Base-by-base conservation (phyloP, 2,329 filamentous ascomycete species). In the Didymosphaeria variabile region DNA sequence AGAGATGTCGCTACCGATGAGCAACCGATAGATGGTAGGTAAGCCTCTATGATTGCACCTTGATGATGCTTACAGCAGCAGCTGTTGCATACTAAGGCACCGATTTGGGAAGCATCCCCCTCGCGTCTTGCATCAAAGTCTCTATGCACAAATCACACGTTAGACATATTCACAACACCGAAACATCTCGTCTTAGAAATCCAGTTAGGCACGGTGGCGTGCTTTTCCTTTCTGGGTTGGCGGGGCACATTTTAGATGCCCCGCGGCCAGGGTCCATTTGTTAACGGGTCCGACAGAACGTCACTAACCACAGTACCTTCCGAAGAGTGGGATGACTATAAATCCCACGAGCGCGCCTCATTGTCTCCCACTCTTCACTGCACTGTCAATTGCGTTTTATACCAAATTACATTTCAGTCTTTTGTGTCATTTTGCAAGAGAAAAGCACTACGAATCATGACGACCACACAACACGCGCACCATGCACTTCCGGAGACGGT, bases 401-500 rank as follows among this genome's bases (percentile, higher is more conserved):
- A 50, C 36, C 36, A 38, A 12, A 32, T 19, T 34, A 12, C 7
- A 19, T 31, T 58, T 45, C 53, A 46, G 23, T 26, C 36, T 40
- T 31, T 21, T 40, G 23, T 61, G 56, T 56, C 57, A 68, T 50
- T 21, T 19, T 19, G 17, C 12, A n/a, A 17, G 2, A 54, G 8
- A 13, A 23, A 31, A 44, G 17, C 17, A 26, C 31, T 12, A 13
- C 10, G 23, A 19, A 55, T 6, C 34, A 75, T 75, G 72, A 67
- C 67, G 21, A 63, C 68, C 10, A 70, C 65, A 19, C 66, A 70
- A 40, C 73, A 75, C 58, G 70, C 70, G 40, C 72, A 77, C 57
- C 74, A 79, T 67, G 74, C 67, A 23, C 57, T 77, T 49, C 61
- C 72, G 29, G 71, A 72, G 54, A 64, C 72, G 6, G 69, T 72